Evolutionary conservation across 129 eudicot species (phyloP).

Genomic region (Helianthus annuus): DNA sequence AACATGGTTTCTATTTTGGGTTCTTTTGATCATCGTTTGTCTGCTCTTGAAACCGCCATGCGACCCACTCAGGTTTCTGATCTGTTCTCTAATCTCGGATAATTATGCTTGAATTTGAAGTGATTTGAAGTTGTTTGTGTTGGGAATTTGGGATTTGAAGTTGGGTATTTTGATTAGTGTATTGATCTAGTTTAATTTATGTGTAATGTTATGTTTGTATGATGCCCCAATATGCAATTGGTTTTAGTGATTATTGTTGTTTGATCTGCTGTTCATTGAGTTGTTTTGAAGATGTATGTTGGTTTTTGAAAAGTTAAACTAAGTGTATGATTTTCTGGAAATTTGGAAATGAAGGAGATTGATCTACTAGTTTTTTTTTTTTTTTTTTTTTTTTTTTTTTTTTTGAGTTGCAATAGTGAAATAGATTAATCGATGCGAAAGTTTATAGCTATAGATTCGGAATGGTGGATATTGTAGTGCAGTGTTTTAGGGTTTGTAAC

Average conservation of each 20-base stretch:
- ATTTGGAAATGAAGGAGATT: not conserved
- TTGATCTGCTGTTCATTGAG: constrained; percentile 6
- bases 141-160: not conserved
- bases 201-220: not conserved
- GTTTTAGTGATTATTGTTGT: not conserved
- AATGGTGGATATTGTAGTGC: not conserved
- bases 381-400: constrained; percentile 1
- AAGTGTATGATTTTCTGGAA: constrained; percentile 15
- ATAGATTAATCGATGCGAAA: not conserved
- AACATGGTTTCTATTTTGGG: constrained; percentile 84
- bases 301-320: not conserved
- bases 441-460: not conserved
- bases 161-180: constrained; percentile 16
- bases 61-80: constrained; percentile 88
- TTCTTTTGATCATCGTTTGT: constrained; percentile 95
- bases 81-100: not conserved
- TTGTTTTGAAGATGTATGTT: not conserved
- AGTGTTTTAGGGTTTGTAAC: constrained; percentile 20
- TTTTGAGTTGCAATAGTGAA: constrained; percentile 17
- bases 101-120: not conserved
- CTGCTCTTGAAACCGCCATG: constrained; percentile 99
- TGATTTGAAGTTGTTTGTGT: constrained; percentile 5
- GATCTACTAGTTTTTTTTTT: constrained; percentile 22
- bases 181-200: constrained; percentile 17
- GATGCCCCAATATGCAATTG: too few relatives aligned